phyloP scores from a whole-genome alignment of 1,139 yeast species.

The Suzukiozyma palmioleophila region DNA sequence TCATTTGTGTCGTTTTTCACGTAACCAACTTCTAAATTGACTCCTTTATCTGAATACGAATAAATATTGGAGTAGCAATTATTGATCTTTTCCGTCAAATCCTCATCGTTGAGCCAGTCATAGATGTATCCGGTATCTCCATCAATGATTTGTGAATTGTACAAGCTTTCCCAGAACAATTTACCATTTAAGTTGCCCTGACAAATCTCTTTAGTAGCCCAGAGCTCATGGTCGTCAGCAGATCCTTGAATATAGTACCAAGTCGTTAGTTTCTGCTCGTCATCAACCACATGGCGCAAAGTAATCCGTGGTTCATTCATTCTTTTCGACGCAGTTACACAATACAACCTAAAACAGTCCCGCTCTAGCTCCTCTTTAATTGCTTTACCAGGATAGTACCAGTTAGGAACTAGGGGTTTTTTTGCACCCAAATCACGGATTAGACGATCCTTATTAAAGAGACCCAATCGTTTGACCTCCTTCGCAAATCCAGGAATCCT shows the following conservation, averaged over 20 bases:
- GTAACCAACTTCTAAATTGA: slow-evolving; percentile 8
- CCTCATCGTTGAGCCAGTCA: slow-evolving; percentile 28
- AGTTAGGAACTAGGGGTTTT: slow-evolving; percentile 60
- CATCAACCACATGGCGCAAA: background rate
- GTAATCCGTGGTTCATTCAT: slow-evolving; percentile 39
- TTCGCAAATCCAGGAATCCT: slow-evolving; percentile 48
- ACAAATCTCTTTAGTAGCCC: slow-evolving; percentile 52
- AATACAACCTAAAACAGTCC: slow-evolving; percentile 24
- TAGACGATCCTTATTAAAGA: slow-evolving; percentile 32
- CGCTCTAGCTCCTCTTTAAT: slow-evolving; percentile 1
- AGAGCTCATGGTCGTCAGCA: slow-evolving; percentile 88
- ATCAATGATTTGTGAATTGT: slow-evolving; percentile 20
- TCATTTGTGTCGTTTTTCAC: slow-evolving; percentile 8
- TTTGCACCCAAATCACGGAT: slow-evolving; percentile 15
- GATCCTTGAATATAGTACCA: slow-evolving; percentile 79
- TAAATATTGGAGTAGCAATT: slow-evolving; percentile 6
- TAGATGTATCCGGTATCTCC: slow-evolving; percentile 27
- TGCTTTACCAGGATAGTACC: slow-evolving; percentile 59
- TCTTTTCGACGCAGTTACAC: slow-evolving; percentile 63
- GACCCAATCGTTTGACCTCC: slow-evolving; percentile 35
- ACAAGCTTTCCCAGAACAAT: slow-evolving; percentile 51
- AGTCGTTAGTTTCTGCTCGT: slow-evolving; percentile 7
- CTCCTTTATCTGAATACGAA: background rate
- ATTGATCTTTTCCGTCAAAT: slow-evolving; percentile 15
- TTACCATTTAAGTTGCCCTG: slow-evolving; percentile 44